Base-by-base conservation (phyloP, 345 rosid species). In the Zanthoxylum bungeanum region DNA sequence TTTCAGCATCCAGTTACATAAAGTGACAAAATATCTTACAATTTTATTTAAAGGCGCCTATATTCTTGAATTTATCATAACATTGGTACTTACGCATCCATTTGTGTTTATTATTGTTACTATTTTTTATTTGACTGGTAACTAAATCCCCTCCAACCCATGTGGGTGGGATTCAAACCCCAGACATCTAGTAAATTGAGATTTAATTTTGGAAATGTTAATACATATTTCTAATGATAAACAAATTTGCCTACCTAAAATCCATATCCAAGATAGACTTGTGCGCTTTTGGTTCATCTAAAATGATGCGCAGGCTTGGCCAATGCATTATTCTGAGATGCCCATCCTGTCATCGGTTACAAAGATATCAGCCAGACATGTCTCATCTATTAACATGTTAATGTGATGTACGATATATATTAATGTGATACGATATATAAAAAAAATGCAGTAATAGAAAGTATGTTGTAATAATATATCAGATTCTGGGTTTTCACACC, bases 221-320 rank as follows among this genome's bases (percentile, higher is more conserved):
- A 49, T 1, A 14, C 49, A 44, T 14, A 44, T 52, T 16, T 21
- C 39, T 34, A 55, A 33, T 33, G 36, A 25, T 33, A 69, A 7
- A 57, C 55, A 42, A 49, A 70, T 65, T 49, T 55, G 36, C 62
- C 67, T 73, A 91, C 98, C 98, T 91, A 61, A 91, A 88, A 77
- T 92, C 99, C 90, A 94, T 85, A 77, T 92, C 99, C 60, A 82
- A 64, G 73, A 88, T 64, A 58, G 98, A 92, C 78, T 90, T 92
- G 82, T 92, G 99, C 2, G 96, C 97, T 76, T 72, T 85, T 70
- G 83, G 86, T 74, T 94, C 96, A 77, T 94, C 97, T 70, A 88
- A 78, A 77, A 92, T 83, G 44, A 86, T 58, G 65, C 76, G 76
- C 33, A 85, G 78, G 74, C 88, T 92, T 58, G 97, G 98, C 98